Conservation (phyloP, 1,139 yeast species). For the Hansenula lynferdii region DNA sequence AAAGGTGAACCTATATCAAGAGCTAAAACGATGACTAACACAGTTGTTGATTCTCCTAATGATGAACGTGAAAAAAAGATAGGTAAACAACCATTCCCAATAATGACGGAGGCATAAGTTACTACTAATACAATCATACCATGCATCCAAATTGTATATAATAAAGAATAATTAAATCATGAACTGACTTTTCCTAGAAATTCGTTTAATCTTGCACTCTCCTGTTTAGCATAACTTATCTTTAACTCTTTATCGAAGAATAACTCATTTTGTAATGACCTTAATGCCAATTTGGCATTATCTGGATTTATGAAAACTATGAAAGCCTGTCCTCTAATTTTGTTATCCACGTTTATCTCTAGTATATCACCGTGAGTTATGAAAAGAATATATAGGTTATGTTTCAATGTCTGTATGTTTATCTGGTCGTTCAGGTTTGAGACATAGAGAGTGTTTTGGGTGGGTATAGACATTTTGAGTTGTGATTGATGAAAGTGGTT, state of each 20-base stretch:
- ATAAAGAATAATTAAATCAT: neutral
- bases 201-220: constrained; percentile 26
- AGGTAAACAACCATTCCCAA: constrained; percentile 22
- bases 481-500: neutral
- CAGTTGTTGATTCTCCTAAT: constrained; percentile 60
- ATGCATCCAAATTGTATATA: too few relatives aligned
- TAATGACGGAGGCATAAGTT: constrained; percentile 20
- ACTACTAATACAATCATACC: neutral
- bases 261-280: constrained; percentile 39
- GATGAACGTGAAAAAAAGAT: constrained; percentile 26
- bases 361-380: constrained; percentile 66
- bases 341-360: constrained; percentile 44
- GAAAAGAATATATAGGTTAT: constrained; percentile 56
- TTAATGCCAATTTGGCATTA: constrained; percentile 51
- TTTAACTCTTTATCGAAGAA: constrained; percentile 55
- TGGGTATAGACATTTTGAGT: neutral
- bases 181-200: neutral
- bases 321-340: constrained; percentile 77
- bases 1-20: constrained; percentile 70
- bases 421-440: constrained; percentile 65
- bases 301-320: constrained; percentile 45
- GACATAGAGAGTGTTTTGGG: constrained; percentile 50
- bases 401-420: constrained; percentile 39
- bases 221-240: constrained; percentile 42
- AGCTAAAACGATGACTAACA: constrained; percentile 65